Base-by-base conservation (phyloP, 768 basidiomycete genomes). In the Mrakia blollopis region DNA sequence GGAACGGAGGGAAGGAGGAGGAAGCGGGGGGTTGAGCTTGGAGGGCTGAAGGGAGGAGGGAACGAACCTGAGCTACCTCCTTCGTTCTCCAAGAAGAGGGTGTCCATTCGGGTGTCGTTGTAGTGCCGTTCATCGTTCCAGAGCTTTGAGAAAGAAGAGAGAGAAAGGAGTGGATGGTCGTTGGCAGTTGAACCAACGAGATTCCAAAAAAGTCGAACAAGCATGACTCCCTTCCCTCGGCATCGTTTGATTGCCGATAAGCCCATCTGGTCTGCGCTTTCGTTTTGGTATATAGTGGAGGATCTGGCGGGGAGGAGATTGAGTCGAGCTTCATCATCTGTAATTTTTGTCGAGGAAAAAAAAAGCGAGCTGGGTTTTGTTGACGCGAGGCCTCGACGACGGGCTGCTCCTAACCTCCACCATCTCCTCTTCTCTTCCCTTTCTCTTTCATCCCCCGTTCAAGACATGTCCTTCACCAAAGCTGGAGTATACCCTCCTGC, bases 51-150 rank as follows among this genome's bases (percentile, higher is more conserved):
- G 30, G 9, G 67, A n/a, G 54, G 41, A 39, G 23, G 4, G 23
- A n/a, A 68, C 18, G 32, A 54, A 90, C 91, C 87, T 95, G 93
- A 10, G 91, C 91, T 25, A 91, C 87, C 13, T 88, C 87, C 82
- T 90, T 92, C 25, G 86, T 85, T 83, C 87, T 89, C 94, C 94
- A 98, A 0, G 91, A 75, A 32, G 39, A 41, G 2, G 74, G 74
- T 4, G 65, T 54, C 74, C 74, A 74, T 10, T 74, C 73, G 32
- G 35, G 35, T 16, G 37, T 10, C 13, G 65, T 44, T 25, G 37
- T 39, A 37, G 65, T 23, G 35, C 37, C 65, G 65, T 68, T 41
- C 65, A 68, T 68, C n/a, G 21, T 18, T 39, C 37, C 8, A 39
- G 63, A 18, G 10, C 47, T 2, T 50, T 16, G 47, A 50, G 47